Percentiles rank a stretch among this genome's conserved stretches.
Conservation (phyloP, 2,329 filamentous ascomycete genomes). For the Calonectria leucothoes region DNA sequence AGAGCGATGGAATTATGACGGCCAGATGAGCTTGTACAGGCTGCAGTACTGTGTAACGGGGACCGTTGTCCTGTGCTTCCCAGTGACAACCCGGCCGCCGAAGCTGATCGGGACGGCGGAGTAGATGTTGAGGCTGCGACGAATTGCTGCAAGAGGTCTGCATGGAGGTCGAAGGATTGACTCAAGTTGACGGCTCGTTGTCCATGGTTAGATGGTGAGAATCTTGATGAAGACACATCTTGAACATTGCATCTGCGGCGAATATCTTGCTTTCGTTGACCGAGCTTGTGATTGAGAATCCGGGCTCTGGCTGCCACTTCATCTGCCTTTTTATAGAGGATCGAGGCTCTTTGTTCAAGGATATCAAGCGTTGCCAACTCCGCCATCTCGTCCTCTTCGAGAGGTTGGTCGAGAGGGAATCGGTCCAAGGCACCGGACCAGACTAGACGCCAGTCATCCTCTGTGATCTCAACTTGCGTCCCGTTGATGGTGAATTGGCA, state of each 20-base stretch:
- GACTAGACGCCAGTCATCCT: slow-evolving; percentile 89
- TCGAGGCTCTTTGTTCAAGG: slow-evolving; percentile 79
- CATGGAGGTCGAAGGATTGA: slow-evolving; percentile 60
- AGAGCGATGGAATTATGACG: slow-evolving; percentile 31
- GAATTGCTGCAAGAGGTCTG: slow-evolving; percentile 68
- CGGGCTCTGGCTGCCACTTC: slow-evolving; percentile 73
- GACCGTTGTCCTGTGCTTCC: slow-evolving; percentile 41
- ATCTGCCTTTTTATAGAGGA: slow-evolving; percentile 84
- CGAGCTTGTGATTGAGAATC: slow-evolving; percentile 82
- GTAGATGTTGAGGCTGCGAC: slow-evolving; percentile 36
- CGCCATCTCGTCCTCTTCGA: slow-evolving; percentile 87
- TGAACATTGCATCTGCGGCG: slow-evolving; percentile 40
- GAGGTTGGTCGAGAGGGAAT: slow-evolving; percentile 80
- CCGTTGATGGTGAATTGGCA: slow-evolving; percentile 89
- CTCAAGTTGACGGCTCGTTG: slow-evolving; percentile 41
- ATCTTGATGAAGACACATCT: slow-evolving; percentile 50
- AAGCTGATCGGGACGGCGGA: slow-evolving; percentile 42
- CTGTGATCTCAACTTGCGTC: slow-evolving; percentile 83
- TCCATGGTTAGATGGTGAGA: slow-evolving; percentile 48
- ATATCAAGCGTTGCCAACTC: slow-evolving; percentile 88
- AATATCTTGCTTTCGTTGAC: slow-evolving; percentile 47
- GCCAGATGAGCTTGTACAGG: not conserved
- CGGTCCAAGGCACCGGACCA: slow-evolving; percentile 85
- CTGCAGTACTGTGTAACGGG: slow-evolving; percentile 37
- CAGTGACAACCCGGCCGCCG: slow-evolving; percentile 40